Conservation (phyloP, 2,329 filamentous ascomycete species). For the Penicillium sp. region DNA sequence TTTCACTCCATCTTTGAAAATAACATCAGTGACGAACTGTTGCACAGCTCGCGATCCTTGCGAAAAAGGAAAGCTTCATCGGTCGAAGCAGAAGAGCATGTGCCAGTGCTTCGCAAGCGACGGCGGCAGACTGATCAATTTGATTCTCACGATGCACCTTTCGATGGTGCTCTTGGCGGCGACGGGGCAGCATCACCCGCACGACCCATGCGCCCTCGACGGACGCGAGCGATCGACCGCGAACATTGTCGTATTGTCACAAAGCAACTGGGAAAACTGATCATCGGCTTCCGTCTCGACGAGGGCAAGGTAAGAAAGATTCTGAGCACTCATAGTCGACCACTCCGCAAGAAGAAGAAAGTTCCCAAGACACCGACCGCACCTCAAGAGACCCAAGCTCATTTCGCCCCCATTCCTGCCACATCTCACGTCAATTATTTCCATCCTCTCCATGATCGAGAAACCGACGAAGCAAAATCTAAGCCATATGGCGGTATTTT, state of each 20-base stretch:
- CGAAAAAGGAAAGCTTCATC: slow-evolving; percentile 84
- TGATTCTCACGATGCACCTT: slow-evolving; percentile 22
- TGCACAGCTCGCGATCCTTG: slow-evolving; percentile 75
- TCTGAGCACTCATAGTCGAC: slow-evolving; percentile 60
- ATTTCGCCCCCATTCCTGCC: slow-evolving; percentile 62
- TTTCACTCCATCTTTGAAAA: slow-evolving; percentile 79
- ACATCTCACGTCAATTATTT: slow-evolving; percentile 74
- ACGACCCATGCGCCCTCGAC: slow-evolving; percentile 64
- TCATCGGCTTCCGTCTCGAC: slow-evolving; percentile 63
- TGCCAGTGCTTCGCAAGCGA: slow-evolving; percentile 53
- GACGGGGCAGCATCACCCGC: slow-evolving; percentile 37
- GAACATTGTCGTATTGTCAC: slow-evolving; percentile 44
- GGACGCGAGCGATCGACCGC: slow-evolving; percentile 51
- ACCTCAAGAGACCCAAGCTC: slow-evolving; percentile 51
- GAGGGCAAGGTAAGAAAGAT: slow-evolving; percentile 63
- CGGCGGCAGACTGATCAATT: slow-evolving; percentile 37
- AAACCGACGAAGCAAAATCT: slow-evolving; percentile 82
- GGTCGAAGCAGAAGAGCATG: slow-evolving; percentile 56
- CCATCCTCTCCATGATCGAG: slow-evolving; percentile 85
- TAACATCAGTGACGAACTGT: slow-evolving; percentile 68
- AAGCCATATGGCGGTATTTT: slow-evolving; percentile 96
- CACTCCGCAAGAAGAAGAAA: slow-evolving; percentile 55
- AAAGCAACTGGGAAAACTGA: slow-evolving; percentile 49
- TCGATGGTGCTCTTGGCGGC: slow-evolving; percentile 19
- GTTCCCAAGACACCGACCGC: slow-evolving; percentile 46